Base-by-base conservation (phyloP, 306 rosid species). In the Macrotyloma uniflorum region DNA sequence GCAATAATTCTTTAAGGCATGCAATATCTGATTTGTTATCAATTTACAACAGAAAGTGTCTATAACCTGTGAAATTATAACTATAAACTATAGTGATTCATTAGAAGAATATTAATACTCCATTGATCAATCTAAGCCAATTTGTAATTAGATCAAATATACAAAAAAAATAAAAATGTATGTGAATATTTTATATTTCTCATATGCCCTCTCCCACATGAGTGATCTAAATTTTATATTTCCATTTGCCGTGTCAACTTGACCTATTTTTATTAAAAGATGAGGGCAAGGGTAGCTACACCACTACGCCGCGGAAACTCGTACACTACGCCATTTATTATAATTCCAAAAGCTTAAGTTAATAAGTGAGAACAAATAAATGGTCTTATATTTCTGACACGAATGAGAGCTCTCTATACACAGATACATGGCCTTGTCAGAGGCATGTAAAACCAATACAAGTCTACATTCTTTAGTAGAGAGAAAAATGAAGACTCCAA, bases 351-450 rank as follows among this genome's bases (percentile, higher is more conserved):
- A 36, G 46, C 32, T 38, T 2, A 19, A 18, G 15, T 63, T 63
- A 35, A 20, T 19, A 64, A 19, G 26, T 66, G 71, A 20, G 40
- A 36, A 66, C 51, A 36, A 40, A n/a, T 30, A 5, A 38, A 66
- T 38, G 71, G 71, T 66, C 5, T 35, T 64, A 64, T 33, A 38
- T 38, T 66, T 66, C 71, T 40, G 28, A 38, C 33, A 66, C 30
- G 45, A 14, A 23, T 5, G 69, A 81, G 77, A 74, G 55, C 90
- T 88, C 84, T 88, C 84, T 87, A 85, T 90, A 90, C 75, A 74
- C 61, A 57, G 79, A 53, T 64, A 73, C 80, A 72, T 83, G 80
- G 84, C 79, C 83, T 57, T 67, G 53, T 26, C 23, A 80, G 53
- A 51, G 58, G 79, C 81, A 57, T 28, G 83, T 57, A 65, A 83